Percentiles rank a stretch among this genome's conserved stretches.
Conservation (phyloP, 2,329 filamentous ascomycete genomes). For the Fusarium sp. region DNA sequence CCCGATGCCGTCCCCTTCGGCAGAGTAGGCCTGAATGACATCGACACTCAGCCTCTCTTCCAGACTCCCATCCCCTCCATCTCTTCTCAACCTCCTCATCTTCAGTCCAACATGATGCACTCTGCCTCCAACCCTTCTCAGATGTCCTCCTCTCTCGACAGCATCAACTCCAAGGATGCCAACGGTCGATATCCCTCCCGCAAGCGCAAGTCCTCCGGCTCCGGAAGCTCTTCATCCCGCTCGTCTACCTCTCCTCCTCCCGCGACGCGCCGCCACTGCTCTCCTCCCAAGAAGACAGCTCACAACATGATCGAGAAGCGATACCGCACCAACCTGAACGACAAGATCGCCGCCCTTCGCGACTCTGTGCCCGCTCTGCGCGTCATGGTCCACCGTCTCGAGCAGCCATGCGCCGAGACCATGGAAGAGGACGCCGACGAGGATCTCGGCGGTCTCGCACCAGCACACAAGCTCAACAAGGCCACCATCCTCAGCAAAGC, state of each 20-base stretch:
- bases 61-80: constrained; percentile 42
- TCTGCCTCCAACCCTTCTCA: constrained; percentile 28
- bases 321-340: constrained; percentile 92
- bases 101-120: constrained; percentile 36
- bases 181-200: constrained; percentile 40
- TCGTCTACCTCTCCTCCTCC: constrained; percentile 54
- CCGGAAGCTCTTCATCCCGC: constrained; percentile 42
- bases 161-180: constrained; percentile 31
- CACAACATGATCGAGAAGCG: constrained; percentile 98
- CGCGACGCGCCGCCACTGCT: constrained; percentile 42
- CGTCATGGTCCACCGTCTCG: constrained; percentile 69
- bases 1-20: constrained; percentile 41
- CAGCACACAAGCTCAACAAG: constrained; percentile 92
- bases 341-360: constrained; percentile 89
- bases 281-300: constrained; percentile 78
- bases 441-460: constrained; percentile 74
- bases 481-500: constrained; percentile 71
- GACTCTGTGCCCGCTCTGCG: constrained; percentile 89
- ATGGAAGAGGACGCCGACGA: constrained; percentile 71
- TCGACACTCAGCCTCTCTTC: constrained; percentile 42
- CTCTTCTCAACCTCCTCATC: constrained; percentile 37
- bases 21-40: constrained; percentile 41
- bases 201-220: constrained; percentile 47
- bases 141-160: constrained; percentile 25
- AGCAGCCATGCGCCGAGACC: constrained; percentile 69